phyloP scores from a whole-genome alignment of 2,329 filamentous ascomycete species.

The Penicillium sp. region DNA sequence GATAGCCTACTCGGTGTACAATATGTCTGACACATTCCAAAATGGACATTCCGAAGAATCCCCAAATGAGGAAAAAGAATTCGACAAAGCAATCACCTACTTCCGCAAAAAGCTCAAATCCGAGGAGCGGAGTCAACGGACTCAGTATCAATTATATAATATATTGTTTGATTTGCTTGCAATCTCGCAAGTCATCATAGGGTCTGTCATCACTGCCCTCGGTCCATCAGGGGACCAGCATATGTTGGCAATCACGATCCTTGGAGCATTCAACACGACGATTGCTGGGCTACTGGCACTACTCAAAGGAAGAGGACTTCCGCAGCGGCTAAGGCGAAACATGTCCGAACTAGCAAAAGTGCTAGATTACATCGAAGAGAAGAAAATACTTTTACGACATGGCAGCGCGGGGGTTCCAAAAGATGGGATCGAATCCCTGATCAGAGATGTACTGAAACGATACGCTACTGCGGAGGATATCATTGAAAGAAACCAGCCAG shows the following conservation, averaged over 20 bases:
- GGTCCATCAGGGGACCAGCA: constrained; percentile 9
- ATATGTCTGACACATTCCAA: too few relatives aligned
- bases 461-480: too few relatives aligned
- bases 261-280: constrained; percentile 10
- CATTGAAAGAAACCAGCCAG: too few relatives aligned
- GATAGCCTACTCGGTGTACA: too few relatives aligned
- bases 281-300: constrained; percentile 9
- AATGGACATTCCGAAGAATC: too few relatives aligned
- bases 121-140: too few relatives aligned
- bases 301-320: constrained; percentile 12
- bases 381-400: neutral
- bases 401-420: neutral
- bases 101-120: too few relatives aligned
- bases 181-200: constrained; percentile 7
- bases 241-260: constrained; percentile 8
- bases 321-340: constrained; percentile 7
- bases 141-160: too few relatives aligned
- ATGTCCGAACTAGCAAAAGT: constrained; percentile 6
- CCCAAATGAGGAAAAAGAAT: too few relatives aligned
- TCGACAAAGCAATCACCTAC: too few relatives aligned
- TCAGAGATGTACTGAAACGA: too few relatives aligned
- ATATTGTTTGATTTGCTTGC: constrained; percentile 5
- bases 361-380: constrained; percentile 4
- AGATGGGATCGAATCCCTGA: neutral
- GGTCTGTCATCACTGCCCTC: constrained; percentile 9